Percentiles rank a stretch among this genome's conserved stretches.
phyloP scores from a whole-genome alignment of 352 stramenopile genomes.

The Phytophthora sansomeana region DNA sequence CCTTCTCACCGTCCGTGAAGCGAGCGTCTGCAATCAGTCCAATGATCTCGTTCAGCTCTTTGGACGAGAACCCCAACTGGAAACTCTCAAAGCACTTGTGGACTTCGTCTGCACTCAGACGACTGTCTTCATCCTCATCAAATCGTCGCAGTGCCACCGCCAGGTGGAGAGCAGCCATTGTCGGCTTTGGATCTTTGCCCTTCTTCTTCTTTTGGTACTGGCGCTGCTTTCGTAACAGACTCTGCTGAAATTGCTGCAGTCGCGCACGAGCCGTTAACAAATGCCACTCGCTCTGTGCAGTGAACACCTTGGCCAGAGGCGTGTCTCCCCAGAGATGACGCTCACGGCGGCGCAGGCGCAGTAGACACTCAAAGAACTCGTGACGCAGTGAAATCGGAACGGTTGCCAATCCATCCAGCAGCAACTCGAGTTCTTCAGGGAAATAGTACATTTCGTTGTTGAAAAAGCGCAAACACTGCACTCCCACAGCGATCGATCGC shows the following conservation, averaged over 20 bases:
- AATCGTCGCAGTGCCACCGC: slow-evolving; percentile 70
- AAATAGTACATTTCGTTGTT: slow-evolving; percentile 99
- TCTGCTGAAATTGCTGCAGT: slow-evolving; percentile 88
- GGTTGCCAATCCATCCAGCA: slow-evolving; percentile 79
- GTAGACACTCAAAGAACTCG: slow-evolving; percentile 85
- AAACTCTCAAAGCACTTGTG: slow-evolving; percentile 90
- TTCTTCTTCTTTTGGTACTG: slow-evolving; percentile 53
- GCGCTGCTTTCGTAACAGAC: slow-evolving; percentile 69
- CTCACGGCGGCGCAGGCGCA: slow-evolving; percentile 95
- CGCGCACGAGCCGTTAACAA: slow-evolving; percentile 79
- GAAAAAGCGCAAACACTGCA: slow-evolving; percentile 97
- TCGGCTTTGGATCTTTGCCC: slow-evolving; percentile 38
- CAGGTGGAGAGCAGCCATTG: slow-evolving; percentile 50
- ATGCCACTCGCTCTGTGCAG: slow-evolving; percentile 97
- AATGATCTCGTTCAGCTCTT: slow-evolving; percentile 87
- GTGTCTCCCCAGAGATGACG: slow-evolving; percentile 95
- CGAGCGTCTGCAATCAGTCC: slow-evolving; percentile 69
- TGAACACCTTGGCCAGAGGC: slow-evolving; percentile 98
- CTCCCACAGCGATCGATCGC: slow-evolving; percentile 50
- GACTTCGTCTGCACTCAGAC: slow-evolving; percentile 72
- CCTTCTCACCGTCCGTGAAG: slow-evolving; percentile 50
- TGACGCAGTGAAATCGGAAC: slow-evolving; percentile 77
- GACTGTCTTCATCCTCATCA: slow-evolving; percentile 74
- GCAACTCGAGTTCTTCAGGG: slow-evolving; percentile 91
- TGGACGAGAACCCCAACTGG: slow-evolving; percentile 82